These are phyloP conservation scores for Fusarium pseudograminearum DNA, from an alignment of 2,329 filamentous ascomycete genomes.

Conservation along the genomic window DNA sequence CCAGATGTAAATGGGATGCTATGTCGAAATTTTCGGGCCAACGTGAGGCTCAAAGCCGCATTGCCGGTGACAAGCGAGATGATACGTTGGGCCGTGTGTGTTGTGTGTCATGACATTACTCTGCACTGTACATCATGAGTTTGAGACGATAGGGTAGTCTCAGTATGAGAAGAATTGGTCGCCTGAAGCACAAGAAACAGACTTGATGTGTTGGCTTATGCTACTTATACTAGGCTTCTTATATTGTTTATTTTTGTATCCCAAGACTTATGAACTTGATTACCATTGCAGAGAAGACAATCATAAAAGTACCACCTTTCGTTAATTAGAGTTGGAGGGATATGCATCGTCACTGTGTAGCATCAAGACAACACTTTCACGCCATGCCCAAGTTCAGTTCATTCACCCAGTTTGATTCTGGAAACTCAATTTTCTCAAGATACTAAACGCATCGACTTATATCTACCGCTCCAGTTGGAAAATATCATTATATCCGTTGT, in stretches of 20 bases:
- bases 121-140: slow-evolving; percentile 36
- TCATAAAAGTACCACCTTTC: no score
- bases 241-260: background rate
- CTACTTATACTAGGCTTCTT: no score
- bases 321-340: no score
- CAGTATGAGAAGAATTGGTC: background rate
- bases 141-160: slow-evolving; percentile 12
- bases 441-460: background rate
- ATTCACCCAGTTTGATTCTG: background rate
- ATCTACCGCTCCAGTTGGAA: slow-evolving; percentile 1
- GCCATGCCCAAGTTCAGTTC: background rate
- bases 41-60: slow-evolving; percentile 34
- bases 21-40: slow-evolving; percentile 44
- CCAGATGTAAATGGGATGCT: slow-evolving; percentile 18
- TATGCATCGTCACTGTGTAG: no score
- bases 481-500: slow-evolving; percentile 31
- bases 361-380: background rate
- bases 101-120: slow-evolving; percentile 25
- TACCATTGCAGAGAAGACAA: no score
- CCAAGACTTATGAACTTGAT: no score
- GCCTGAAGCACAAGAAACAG: no score
- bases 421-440: background rate
- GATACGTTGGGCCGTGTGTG: slow-evolving; percentile 34
- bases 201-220: no score
- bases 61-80: slow-evolving; percentile 46